Percentiles rank a stretch among this genome's conserved stretches.
Conservation (phyloP, 1,284 basidiomycete species). For the Wallemia hederae region DNA sequence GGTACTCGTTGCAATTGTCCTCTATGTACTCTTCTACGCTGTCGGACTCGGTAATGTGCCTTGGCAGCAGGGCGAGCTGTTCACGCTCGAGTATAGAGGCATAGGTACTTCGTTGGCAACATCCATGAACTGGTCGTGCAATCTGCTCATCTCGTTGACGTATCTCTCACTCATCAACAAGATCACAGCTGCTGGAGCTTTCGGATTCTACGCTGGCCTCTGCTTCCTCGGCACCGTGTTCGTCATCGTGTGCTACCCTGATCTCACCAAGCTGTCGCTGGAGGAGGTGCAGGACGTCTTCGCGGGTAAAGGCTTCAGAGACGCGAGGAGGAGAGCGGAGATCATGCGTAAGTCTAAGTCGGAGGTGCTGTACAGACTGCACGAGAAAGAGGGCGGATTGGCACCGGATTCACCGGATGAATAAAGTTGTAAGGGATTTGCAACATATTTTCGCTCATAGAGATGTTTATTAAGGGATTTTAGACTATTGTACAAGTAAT, state of each 20-base stretch:
- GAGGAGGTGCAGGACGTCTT: conserved; percentile 33
- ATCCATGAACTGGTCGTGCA: neutral
- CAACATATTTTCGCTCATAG: no score
- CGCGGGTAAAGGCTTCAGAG: conserved; percentile 6
- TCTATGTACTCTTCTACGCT: conserved; percentile 55
- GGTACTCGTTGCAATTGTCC: conserved; percentile 46
- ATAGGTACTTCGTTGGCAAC: neutral
- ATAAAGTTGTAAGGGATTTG: neutral
- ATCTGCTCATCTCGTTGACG: neutral
- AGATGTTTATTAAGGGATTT: no score
- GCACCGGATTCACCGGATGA: neutral
- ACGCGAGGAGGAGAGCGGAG: neutral
- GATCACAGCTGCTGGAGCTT: conserved; percentile 47
- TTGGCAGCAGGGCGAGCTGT: conserved; percentile 64
- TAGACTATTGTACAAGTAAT: no score
- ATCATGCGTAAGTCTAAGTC: neutral
- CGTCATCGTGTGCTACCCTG: conserved; percentile 23
- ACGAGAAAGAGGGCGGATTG: neutral
- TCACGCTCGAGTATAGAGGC: conserved; percentile 15
- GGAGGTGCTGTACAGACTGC: neutral
- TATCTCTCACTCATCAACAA: conserved; percentile 45
- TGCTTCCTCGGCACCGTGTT: conserved; percentile 41
- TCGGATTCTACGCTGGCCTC: conserved; percentile 46
- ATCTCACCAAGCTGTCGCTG: conserved; percentile 27
- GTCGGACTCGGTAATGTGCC: conserved; percentile 26